A percentile compares a stretch with the other conserved stretches of the same genome.
Conservation (phyloP, 1,284 basidiomycete species). For the Cutaneotrichosporon sp. region DNA sequence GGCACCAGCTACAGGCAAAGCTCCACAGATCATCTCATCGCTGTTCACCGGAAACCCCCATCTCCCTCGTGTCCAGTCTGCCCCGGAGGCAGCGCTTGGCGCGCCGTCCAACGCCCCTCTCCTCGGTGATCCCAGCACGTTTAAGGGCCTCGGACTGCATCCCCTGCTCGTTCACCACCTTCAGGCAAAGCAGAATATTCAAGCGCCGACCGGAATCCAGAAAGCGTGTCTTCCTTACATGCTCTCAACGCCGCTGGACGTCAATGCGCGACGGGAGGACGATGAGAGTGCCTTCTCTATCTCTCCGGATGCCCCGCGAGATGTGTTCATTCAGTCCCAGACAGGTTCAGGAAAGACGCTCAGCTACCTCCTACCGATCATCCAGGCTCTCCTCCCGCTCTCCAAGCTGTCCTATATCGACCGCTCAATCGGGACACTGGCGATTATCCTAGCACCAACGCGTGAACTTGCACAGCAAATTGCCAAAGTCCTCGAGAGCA, state of each 20-base stretch:
- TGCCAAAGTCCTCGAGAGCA: slow-evolving; percentile 61
- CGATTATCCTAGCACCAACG: slow-evolving; percentile 81
- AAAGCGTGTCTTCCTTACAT: slow-evolving; percentile 71
- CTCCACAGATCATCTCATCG: slow-evolving; percentile 75
- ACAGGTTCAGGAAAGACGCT: slow-evolving; percentile 98
- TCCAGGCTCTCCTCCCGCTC: slow-evolving; percentile 86
- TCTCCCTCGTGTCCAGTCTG: slow-evolving; percentile 13
- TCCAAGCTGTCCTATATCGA: slow-evolving; percentile 84
- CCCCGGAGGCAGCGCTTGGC: slow-evolving; percentile 23
- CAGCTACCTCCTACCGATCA: slow-evolving; percentile 88
- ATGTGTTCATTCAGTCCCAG: slow-evolving; percentile 94
- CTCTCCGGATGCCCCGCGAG: slow-evolving; percentile 51
- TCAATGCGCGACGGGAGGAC: slow-evolving; percentile 17
- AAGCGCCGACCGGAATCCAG: slow-evolving; percentile 88
- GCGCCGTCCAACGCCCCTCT: slow-evolving; percentile 80
- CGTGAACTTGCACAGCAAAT: slow-evolving; percentile 99
- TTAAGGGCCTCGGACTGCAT: slow-evolving; percentile 71
- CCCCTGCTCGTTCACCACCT: slow-evolving; percentile 77
- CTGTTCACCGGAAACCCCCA: slow-evolving; percentile 66
- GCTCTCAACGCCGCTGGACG: slow-evolving; percentile 51
- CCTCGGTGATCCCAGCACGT: slow-evolving; percentile 60
- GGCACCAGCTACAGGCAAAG: slow-evolving; percentile 6
- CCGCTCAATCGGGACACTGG: slow-evolving; percentile 79
- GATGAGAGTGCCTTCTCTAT: too few species aligned
- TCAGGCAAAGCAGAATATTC: slow-evolving; percentile 71